Evolutionary conservation across 2,329 filamentous ascomycete species (phyloP).

Genomic region (Colletotrichum sp.): DNA sequence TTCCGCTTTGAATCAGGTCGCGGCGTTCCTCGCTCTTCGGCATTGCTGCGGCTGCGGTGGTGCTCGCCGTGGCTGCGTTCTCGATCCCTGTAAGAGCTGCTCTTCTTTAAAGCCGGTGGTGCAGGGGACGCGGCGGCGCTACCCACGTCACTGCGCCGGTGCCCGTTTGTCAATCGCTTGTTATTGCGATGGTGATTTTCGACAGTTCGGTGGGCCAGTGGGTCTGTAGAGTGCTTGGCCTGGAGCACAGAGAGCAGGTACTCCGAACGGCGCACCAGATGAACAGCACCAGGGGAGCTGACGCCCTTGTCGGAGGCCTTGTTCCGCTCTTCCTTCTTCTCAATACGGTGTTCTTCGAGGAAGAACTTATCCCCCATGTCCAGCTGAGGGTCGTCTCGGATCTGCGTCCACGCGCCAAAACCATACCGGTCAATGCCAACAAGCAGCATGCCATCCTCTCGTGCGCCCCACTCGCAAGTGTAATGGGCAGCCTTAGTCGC

Average conservation of each 20-base stretch:
- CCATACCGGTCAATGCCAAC: conserved; percentile 92
- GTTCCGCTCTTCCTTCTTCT: conserved; percentile 91
- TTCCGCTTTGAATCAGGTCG: conserved; percentile 66
- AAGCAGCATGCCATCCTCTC: conserved; percentile 96
- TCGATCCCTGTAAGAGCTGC: conserved; percentile 51
- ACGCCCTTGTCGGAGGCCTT: conserved; percentile 80
- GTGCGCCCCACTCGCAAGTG: conserved; percentile 87
- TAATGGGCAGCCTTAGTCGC: conserved; percentile 93
- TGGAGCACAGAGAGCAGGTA: conserved; percentile 95
- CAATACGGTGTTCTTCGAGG: conserved; percentile 96
- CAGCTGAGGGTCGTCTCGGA: conserved; percentile 89
- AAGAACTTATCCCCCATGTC: conserved; percentile 91
- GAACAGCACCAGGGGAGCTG: conserved; percentile 95
- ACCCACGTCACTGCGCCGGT: conserved; percentile 62
- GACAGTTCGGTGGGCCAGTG: conserved; percentile 76
- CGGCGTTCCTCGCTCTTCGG: conserved; percentile 56
- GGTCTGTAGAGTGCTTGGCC: conserved; percentile 80
- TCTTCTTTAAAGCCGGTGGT: conserved; percentile 57
- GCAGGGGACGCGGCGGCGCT: conserved; percentile 76
- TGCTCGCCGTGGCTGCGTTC: conserved; percentile 52
- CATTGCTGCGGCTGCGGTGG: conserved; percentile 54
- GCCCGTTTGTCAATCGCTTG: conserved; percentile 73
- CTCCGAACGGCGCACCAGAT: conserved; percentile 92
- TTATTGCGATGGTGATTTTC: conserved; percentile 96
- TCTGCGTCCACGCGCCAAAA: conserved; percentile 94